Conservation (phyloP, 225 moss, liverwort and hornwort species). For the Physcomitrium patens region DNA sequence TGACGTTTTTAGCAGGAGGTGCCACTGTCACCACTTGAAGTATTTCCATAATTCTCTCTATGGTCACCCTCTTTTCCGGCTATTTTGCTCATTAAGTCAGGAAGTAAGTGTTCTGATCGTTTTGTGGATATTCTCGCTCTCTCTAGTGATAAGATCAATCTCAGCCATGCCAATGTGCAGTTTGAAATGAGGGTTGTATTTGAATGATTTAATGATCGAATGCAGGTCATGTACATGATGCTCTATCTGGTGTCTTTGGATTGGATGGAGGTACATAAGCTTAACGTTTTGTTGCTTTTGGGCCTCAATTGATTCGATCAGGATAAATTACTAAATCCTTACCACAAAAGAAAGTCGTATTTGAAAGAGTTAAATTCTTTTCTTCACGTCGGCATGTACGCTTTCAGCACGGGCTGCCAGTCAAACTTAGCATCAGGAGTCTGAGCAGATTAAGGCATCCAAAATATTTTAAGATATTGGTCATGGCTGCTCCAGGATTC, state of each 20-base stretch:
- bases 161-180: not conserved
- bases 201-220: slow-evolving; percentile 7
- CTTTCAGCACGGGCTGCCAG: slow-evolving; percentile 28
- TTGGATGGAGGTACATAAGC: slow-evolving; percentile 39
- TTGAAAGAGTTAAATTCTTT: not conserved
- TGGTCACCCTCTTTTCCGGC: slow-evolving; percentile 29
- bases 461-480: slow-evolving; percentile 25
- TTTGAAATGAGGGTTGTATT: not conserved
- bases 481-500: slow-evolving; percentile 29
- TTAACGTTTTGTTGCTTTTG: not conserved
- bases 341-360: not conserved
- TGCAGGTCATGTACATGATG: slow-evolving; percentile 35
- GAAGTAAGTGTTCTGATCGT: slow-evolving; percentile 24
- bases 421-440: slow-evolving; percentile 22
- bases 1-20: slow-evolving; percentile 42
- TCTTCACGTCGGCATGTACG: not conserved
- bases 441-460: not conserved
- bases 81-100: slow-evolving; percentile 42
- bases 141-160: too few species aligned
- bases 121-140: not conserved
- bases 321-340: not conserved
- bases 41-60: slow-evolving; percentile 31
- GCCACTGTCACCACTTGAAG: slow-evolving; percentile 36
- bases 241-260: slow-evolving; percentile 45
- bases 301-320: not conserved